These are phyloP conservation scores for Pichia paraexigua DNA, from an alignment of 805 yeast species.

Conservation along the genomic window DNA sequence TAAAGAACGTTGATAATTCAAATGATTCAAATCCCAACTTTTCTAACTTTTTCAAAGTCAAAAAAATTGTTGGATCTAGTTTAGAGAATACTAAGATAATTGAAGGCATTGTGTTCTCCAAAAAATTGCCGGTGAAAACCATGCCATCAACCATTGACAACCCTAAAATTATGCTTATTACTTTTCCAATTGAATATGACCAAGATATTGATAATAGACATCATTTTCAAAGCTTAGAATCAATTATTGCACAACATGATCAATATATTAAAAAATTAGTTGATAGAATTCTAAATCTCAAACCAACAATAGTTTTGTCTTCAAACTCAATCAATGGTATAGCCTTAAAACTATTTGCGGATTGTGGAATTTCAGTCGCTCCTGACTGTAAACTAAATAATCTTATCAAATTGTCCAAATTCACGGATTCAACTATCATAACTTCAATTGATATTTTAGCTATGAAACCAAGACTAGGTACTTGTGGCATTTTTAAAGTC, in stretches of 20 bases:
- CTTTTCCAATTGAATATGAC: slow-evolving; percentile 87
- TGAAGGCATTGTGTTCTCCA: slow-evolving; percentile 80
- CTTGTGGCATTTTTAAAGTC: slow-evolving; percentile 65
- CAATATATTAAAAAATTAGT: slow-evolving; percentile 80
- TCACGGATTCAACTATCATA: slow-evolving; percentile 79
- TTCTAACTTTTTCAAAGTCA: slow-evolving; percentile 81
- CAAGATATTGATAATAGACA: slow-evolving; percentile 31
- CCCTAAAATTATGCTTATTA: slow-evolving; percentile 74
- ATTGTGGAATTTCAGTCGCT: slow-evolving; percentile 75
- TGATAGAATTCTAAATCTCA: slow-evolving; percentile 63
- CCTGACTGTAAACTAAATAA: slow-evolving; percentile 76
- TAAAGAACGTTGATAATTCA: slow-evolving; percentile 38
- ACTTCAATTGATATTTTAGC: slow-evolving; percentile 81
- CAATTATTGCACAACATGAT: slow-evolving; percentile 78
- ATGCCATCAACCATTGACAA: slow-evolving; percentile 60
- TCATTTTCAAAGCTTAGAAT: slow-evolving; percentile 24
- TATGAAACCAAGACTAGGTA: slow-evolving; percentile 62
- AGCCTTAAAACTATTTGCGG: slow-evolving; percentile 64
- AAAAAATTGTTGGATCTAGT: slow-evolving; percentile 71
- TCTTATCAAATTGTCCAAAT: slow-evolving; percentile 64
- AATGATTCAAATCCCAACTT: slow-evolving; percentile 71
- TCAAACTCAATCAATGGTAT: slow-evolving; percentile 77
- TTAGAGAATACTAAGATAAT: slow-evolving; percentile 52
- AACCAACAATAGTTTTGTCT: slow-evolving; percentile 72
- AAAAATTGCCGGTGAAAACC: slow-evolving; percentile 65